Percentiles rank a stretch among this genome's conserved stretches.
phyloP scores from a whole-genome alignment of 768 basidiomycete species.

The Auricularia heimuer region DNA sequence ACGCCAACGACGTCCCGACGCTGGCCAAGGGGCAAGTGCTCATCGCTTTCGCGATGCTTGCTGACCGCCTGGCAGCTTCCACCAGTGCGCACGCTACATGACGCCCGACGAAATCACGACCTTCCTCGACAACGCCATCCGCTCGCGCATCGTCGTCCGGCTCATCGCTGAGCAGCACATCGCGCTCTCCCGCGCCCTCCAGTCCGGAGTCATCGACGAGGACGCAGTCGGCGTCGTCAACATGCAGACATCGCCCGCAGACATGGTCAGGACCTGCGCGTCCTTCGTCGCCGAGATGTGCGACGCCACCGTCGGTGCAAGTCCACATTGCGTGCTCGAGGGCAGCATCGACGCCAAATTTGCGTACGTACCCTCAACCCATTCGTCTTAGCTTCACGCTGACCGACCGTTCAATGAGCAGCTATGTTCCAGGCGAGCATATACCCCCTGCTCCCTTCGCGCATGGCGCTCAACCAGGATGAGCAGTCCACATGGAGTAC shows the following conservation, averaged over 20 bases:
- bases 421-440: constrained; percentile 52
- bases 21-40: constrained; percentile 75
- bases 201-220: constrained; percentile 11
- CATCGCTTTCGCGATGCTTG: not conserved
- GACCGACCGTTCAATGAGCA: constrained; percentile 18
- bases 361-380: constrained; percentile 43
- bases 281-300: constrained; percentile 80
- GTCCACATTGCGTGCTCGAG: constrained; percentile 59
- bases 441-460: not conserved
- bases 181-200: constrained; percentile 60
- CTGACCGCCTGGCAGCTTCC: constrained; percentile 45
- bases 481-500: constrained; percentile 71
- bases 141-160: constrained; percentile 77
- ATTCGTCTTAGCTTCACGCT: not conserved
- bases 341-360: constrained; percentile 65
- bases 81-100: constrained; percentile 79
- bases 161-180: constrained; percentile 90
- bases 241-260: constrained; percentile 55
- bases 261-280: constrained; percentile 70
- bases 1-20: constrained; percentile 82
- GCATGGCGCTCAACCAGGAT: not conserved
- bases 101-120: constrained; percentile 65
- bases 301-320: constrained; percentile 69
- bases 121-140: constrained; percentile 78
- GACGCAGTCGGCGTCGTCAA: constrained; percentile 66